A percentile compares a stretch with the other conserved stretches of the same genome.
phyloP scores from a whole-genome alignment of 306 rosid genomes.

The Trifolium dubium region DNA sequence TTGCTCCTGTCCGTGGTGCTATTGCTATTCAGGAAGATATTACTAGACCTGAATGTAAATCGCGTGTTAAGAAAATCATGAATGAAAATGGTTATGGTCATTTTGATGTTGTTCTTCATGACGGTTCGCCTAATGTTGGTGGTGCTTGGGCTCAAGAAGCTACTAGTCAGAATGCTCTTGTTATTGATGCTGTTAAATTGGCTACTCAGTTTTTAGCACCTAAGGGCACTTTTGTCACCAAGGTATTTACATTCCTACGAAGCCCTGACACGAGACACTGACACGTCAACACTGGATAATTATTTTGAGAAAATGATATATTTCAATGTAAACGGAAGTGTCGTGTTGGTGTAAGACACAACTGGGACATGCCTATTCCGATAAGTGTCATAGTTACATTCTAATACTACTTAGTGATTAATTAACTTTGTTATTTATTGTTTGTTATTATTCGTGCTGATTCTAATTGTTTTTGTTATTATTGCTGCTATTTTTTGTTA shows the following conservation, averaged over 20 bases:
- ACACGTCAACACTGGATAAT: too few relatives aligned
- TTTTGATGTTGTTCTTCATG: constrained; percentile 76
- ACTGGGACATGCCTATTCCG: too few relatives aligned
- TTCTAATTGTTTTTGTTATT: constrained; percentile 22
- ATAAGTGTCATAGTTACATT: too few relatives aligned
- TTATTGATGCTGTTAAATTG: constrained; percentile 75
- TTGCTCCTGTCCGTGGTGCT: constrained; percentile 78
- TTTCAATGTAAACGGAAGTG: too few relatives aligned
- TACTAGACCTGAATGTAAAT: constrained; percentile 70
- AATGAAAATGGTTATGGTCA: constrained; percentile 53
- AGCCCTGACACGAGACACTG: too few relatives aligned
- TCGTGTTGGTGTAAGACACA: too few relatives aligned
- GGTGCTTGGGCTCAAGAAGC: constrained; percentile 99
- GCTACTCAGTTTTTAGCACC: constrained; percentile 89
- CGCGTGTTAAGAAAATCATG: constrained; percentile 71
- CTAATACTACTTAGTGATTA: too few relatives aligned
- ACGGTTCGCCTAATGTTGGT: constrained; percentile 92
- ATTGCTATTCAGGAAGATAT: constrained; percentile 80
- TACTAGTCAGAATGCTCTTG: constrained; percentile 82
- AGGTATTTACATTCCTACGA: constrained; percentile 2
- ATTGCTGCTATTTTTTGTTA: neutral
- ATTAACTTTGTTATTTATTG: neutral
- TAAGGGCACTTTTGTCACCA: constrained; percentile 80
- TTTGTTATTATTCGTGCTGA: neutral
- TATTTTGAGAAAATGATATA: too few relatives aligned